Evolutionary conservation across 2,329 filamentous ascomycete species (phyloP).

Genomic region (Fusarium armeniacum): DNA sequence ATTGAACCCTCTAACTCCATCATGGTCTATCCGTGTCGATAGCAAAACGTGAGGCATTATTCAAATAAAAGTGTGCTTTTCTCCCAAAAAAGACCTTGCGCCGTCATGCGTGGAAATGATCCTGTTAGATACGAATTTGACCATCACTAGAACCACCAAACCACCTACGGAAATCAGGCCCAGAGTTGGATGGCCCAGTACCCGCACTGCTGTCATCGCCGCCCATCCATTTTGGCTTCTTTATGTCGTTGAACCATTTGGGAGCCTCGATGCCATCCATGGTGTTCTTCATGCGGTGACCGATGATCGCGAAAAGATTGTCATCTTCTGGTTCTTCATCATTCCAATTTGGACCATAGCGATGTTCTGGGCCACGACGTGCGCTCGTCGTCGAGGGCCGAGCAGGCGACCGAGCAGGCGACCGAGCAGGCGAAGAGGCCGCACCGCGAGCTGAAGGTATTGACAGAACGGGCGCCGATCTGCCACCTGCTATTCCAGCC

Average conservation of each 20-base stretch:
- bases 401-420: conserved; percentile 63
- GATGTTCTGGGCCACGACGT: conserved; percentile 51
- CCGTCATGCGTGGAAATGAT: conserved; percentile 8
- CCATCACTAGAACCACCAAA: conserved; percentile 63
- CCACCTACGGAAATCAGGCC: conserved; percentile 67
- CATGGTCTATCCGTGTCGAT: conserved; percentile 24
- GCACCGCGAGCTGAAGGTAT: conserved; percentile 60
- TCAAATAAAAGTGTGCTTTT: conserved; percentile 34
- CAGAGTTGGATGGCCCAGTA: conserved; percentile 45
- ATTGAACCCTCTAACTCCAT: conserved; percentile 42
- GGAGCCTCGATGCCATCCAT: conserved; percentile 86
- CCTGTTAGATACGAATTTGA: conserved; percentile 49
- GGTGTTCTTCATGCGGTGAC: conserved; percentile 90
- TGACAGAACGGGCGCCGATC: conserved; percentile 63
- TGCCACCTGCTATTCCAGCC: conserved; percentile 48
- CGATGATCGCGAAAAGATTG: conserved; percentile 86
- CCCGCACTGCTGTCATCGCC: conserved; percentile 61
- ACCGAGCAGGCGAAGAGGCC: conserved; percentile 56
- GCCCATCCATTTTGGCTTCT: conserved; percentile 86
- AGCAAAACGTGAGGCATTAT: conserved; percentile 28
- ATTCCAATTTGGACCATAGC: conserved; percentile 54
- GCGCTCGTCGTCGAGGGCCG: conserved; percentile 48
- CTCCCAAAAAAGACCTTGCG: conserved; percentile 23
- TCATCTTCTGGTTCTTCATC: conserved; percentile 78
- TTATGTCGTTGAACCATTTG: conserved; percentile 83